Conservation (phyloP, 2,329 filamentous ascomycete genomes). For the Paradendryphiella salina region DNA sequence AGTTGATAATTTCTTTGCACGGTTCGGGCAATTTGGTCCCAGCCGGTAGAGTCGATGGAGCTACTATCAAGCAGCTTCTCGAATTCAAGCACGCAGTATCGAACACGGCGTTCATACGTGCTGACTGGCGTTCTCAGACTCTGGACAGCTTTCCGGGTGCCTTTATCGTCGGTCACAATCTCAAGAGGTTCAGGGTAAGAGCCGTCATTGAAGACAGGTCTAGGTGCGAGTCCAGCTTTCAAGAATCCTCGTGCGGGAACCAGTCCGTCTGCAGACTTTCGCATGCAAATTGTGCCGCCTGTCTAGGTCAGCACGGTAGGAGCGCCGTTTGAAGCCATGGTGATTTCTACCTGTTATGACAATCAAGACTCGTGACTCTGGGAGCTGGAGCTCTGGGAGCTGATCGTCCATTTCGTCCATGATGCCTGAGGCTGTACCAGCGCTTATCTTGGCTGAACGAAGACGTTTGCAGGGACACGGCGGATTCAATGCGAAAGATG, state of each 20-base stretch:
- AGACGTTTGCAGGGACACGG: not conserved
- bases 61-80: constrained; percentile 83
- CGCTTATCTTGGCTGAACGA: not conserved
- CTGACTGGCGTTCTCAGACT: constrained; percentile 79
- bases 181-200: constrained; percentile 61
- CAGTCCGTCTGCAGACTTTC: constrained; percentile 75
- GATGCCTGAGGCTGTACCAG: not conserved
- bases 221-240: constrained; percentile 76
- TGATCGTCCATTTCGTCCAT: constrained; percentile 30
- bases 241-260: constrained; percentile 75
- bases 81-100: constrained; percentile 85
- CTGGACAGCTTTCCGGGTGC: constrained; percentile 58
- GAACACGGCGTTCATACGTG: constrained; percentile 76
- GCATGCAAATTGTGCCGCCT: constrained; percentile 87
- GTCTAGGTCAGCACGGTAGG: constrained; percentile 5
- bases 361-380: constrained; percentile 81
- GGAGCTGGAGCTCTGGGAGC: constrained; percentile 47
- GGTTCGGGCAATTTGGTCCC: constrained; percentile 80
- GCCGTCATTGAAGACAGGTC: constrained; percentile 83
- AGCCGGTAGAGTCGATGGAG: constrained; percentile 83
- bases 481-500: constrained; percentile 2
- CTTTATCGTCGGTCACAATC: constrained; percentile 57
- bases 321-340: not conserved
- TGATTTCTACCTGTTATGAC: constrained; percentile 73
- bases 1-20: constrained; percentile 82